Evolutionary conservation across 345 rosid species (phyloP).

Genomic region (Lepidium didymum): DNA sequence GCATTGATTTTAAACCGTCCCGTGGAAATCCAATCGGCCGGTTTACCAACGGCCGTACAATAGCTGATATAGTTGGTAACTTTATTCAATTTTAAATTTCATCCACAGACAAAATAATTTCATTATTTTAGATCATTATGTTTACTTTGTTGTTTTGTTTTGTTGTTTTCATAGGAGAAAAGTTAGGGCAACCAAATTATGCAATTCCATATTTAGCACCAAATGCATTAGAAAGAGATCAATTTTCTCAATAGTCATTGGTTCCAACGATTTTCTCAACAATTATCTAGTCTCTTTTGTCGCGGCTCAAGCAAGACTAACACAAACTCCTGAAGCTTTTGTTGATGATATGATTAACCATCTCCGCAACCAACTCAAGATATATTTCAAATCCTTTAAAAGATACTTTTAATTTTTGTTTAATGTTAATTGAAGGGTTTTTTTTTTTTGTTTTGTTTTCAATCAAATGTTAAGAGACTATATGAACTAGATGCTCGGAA

Average conservation of each 20-base stretch:
- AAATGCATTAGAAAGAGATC: constrained; percentile 46
- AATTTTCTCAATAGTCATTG: constrained; percentile 70
- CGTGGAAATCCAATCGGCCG: constrained; percentile 89
- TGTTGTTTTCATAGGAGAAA: constrained; percentile 49
- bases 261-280: constrained; percentile 89
- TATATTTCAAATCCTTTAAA: not conserved
- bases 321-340: constrained; percentile 63
- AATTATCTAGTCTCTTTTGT: constrained; percentile 83
- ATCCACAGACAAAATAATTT: not conserved
- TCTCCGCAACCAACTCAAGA: constrained; percentile 56
- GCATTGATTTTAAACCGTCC: constrained; percentile 68
- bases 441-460: not conserved
- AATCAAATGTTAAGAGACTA: constrained; percentile 48
- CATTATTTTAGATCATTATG: not conserved
- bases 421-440: not conserved
- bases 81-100: not conserved
- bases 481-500: constrained; percentile 74
- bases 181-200: constrained; percentile 56
- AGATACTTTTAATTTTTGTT: no score
- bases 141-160: not conserved
- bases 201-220: constrained; percentile 74
- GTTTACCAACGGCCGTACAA: constrained; percentile 84
- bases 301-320: constrained; percentile 60
- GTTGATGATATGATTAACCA: constrained; percentile 64
- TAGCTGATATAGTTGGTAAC: constrained; percentile 75